Conservation (phyloP, 2,329 filamentous ascomycete genomes). For the Aspergillus costaricaensis region DNA sequence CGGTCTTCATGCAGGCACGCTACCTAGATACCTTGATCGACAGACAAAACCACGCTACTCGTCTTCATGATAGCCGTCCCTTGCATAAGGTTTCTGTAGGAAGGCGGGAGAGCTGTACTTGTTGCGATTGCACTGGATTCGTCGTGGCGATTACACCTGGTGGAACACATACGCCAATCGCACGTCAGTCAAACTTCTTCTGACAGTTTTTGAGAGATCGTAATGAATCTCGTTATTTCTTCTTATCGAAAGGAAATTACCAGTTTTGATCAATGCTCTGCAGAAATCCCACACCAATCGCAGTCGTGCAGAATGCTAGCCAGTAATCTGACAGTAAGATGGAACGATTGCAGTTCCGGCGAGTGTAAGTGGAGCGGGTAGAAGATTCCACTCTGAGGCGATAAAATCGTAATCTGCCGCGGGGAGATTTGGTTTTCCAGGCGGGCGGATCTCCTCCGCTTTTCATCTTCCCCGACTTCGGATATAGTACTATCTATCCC, state of each 20-base stretch:
- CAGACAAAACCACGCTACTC: conserved; percentile 42
- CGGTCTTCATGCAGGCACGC: conserved; percentile 45
- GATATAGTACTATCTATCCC: neutral
- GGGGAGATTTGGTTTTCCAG: neutral
- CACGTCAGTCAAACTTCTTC: conserved; percentile 9
- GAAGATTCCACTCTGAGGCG: neutral
- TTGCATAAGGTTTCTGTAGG: conserved; percentile 18
- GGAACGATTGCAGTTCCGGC: no score
- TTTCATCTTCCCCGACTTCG: conserved; percentile 2
- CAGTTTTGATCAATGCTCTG: neutral
- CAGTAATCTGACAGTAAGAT: neutral
- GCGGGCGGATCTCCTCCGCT: neutral
- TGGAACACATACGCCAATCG: conserved; percentile 2
- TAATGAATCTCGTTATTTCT: neutral
- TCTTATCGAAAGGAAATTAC: neutral
- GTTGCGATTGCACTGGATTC: conserved; percentile 4
- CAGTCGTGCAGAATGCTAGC: neutral
- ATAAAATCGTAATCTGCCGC: neutral
- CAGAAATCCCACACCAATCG: neutral
- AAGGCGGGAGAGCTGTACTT: conserved; percentile 33
- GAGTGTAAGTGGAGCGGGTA: conserved; percentile 6
- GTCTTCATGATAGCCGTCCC: conserved; percentile 39
- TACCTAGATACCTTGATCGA: conserved; percentile 46
- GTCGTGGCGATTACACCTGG: conserved; percentile 11
- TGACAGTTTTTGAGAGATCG: neutral